phyloP scores from a whole-genome alignment of 441 rosid genomes.

The Erysimum cheiri region DNA sequence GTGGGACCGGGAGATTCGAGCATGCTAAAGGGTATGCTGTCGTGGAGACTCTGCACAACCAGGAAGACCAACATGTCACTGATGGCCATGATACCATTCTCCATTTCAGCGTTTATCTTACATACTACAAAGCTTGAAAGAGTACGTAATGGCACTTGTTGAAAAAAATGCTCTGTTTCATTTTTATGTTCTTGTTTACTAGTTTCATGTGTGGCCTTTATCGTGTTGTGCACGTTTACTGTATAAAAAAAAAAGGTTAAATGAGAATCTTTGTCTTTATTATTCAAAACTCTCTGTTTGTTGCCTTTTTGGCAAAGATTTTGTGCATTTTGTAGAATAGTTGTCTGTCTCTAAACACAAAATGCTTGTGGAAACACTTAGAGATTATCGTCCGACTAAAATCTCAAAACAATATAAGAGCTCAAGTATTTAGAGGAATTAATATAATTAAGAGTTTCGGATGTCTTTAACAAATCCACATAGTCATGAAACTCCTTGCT shows the following conservation, averaged over 20 bases:
- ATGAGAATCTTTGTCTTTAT: conserved; percentile 14
- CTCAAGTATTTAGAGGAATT: background rate
- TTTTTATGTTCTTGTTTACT: conserved; percentile 25
- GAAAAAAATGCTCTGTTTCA: background rate
- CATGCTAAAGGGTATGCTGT: conserved; percentile 62
- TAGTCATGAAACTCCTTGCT: background rate
- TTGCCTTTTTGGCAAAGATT: background rate
- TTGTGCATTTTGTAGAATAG: background rate
- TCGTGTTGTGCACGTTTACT: conserved; percentile 25
- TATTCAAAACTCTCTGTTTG: background rate
- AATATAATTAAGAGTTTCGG: background rate
- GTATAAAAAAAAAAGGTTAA: conserved; percentile 1
- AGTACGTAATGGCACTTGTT: background rate
- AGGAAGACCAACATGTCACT: conserved; percentile 58
- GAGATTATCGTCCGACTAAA: background rate
- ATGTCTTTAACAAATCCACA: background rate
- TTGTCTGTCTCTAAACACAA: background rate
- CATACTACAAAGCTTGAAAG: conserved; percentile 43
- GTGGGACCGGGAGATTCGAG: conserved; percentile 65
- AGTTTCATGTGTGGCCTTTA: conserved; percentile 33
- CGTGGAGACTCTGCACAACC: conserved; percentile 53
- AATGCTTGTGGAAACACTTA: background rate
- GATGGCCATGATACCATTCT: conserved; percentile 64
- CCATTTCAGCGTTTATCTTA: conserved; percentile 58
- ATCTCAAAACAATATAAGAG: background rate